Base-by-base conservation (phyloP, 352 stramenopile genomes). In the Thalassiosira mediterranea region DNA sequence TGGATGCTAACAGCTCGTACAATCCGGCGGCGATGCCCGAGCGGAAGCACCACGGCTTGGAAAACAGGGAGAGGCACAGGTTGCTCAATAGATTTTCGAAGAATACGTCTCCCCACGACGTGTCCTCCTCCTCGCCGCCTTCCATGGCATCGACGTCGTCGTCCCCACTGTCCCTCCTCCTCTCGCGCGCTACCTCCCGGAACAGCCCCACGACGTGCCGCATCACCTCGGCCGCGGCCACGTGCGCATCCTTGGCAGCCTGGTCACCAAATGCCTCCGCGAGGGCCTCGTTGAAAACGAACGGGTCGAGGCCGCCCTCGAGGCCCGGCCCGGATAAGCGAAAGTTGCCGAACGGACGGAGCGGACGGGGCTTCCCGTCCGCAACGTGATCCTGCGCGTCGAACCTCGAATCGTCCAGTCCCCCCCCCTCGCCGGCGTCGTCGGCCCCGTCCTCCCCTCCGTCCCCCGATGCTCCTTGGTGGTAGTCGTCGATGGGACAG, bases 271-370 rank as follows among this genome's bases (percentile, higher is more conserved):
- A 79, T 29, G 87, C 66, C 56, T 90, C 64, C 4, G 70, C 74
- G 15, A 93, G 47, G 34, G 76, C 60, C 64, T 81, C 52, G 51
- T 89, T 89, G 8, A 91, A 77, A 31, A 79, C 49, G 58, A 93
- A 84, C 1, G 80, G 82, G 69, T 88, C 78, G 25, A 84, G 48
- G 25, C 25, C 63, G 25, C 59, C 31, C 28, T 56, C 57, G 0
- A 91, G 67, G n/a, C n/a, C n/a, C 32, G 52, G 62, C n/a, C 75
- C 82, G 17, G 72, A 80, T 11, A 87, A 61, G 26, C 80, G 76
- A 62, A 90, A 93, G 26, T 72, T 78, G 8, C 87, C 87, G 74
- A 90, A 93, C 26, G 83, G 69, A 40, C 80, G 81, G 5, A 90
- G 65, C 1, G 77, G 83, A 46, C 81, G 63, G 17, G 85, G 44